These are phyloP conservation scores for Vaccinium darrowii DNA, from an alignment of 148 eudicot species.

Conservation along the genomic window DNA sequence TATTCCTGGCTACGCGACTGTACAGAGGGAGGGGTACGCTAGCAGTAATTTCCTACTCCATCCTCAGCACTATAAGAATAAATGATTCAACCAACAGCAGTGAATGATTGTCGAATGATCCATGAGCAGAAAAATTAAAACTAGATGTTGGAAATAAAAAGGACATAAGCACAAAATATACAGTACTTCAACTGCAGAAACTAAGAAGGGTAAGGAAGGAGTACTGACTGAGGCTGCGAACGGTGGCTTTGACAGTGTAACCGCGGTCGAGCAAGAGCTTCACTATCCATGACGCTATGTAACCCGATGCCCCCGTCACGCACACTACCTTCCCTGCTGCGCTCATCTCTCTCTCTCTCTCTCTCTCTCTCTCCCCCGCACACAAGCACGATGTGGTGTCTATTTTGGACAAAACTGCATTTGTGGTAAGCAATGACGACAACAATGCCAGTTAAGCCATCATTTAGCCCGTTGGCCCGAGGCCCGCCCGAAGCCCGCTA, in stretches of 20 bases:
- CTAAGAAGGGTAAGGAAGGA: not conserved
- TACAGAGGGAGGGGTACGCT: too few relatives aligned
- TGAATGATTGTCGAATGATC: not conserved
- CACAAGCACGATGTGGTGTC: not conserved
- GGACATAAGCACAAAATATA: too few relatives aligned
- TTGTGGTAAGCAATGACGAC: too few relatives aligned
- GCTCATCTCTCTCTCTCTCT: not conserved
- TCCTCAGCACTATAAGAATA: too few relatives aligned
- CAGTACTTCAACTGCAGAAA: too few relatives aligned
- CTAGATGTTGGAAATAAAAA: not conserved
- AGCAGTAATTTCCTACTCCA: too few relatives aligned
- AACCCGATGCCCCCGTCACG: slow-evolving; percentile 11
- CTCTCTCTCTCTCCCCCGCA: not conserved
- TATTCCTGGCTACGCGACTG: too few relatives aligned
- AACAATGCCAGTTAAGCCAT: too few relatives aligned
- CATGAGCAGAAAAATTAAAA: not conserved
- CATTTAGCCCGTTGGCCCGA: too few relatives aligned
- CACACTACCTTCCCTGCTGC: not conserved
- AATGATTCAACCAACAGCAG: not conserved
- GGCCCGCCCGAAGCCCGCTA: too few relatives aligned
- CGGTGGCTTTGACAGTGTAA: not conserved
- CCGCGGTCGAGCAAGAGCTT: slow-evolving; percentile 4
- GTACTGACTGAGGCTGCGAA: slow-evolving; percentile 3
- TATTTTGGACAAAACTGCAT: too few relatives aligned
- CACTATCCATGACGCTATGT: slow-evolving; percentile 7